Conservation (phyloP, 1,139 yeast species). For the Wickerhamomyces sp. region DNA sequence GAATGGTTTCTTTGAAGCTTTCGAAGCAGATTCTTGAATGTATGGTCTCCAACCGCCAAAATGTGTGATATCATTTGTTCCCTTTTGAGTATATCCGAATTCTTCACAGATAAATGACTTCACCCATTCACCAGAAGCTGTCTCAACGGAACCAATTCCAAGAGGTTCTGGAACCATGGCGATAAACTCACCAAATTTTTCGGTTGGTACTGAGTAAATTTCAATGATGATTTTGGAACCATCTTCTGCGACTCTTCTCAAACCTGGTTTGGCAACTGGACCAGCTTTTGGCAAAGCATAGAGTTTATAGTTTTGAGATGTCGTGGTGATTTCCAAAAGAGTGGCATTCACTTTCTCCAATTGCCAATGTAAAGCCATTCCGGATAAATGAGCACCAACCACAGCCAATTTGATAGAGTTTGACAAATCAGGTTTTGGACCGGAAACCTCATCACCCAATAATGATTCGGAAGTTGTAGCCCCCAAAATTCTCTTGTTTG, state of each 20-base stretch:
- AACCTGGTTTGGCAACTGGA: slow-evolving; percentile 84
- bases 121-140: slow-evolving; percentile 73
- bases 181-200: slow-evolving; percentile 74
- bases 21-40: slow-evolving; percentile 34
- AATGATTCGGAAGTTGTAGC: slow-evolving; percentile 21
- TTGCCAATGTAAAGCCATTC: slow-evolving; percentile 93
- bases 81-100: slow-evolving; percentile 63
- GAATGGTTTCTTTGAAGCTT: slow-evolving; percentile 51
- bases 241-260: slow-evolving; percentile 48
- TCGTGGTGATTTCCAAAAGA: slow-evolving; percentile 57
- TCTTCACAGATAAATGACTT: slow-evolving; percentile 95
- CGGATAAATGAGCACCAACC: slow-evolving; percentile 91
- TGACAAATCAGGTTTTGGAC: slow-evolving; percentile 34
- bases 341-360: slow-evolving; percentile 80
- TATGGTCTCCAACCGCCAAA: slow-evolving; percentile 88
- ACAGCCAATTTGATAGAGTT: slow-evolving; percentile 69
- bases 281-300: slow-evolving; percentile 75
- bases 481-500: slow-evolving; percentile 44
- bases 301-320: slow-evolving; percentile 68
- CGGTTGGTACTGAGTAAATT: slow-evolving; percentile 75
- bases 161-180: slow-evolving; percentile 89
- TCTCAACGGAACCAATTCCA: slow-evolving; percentile 89
- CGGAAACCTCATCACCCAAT: slow-evolving; percentile 35
- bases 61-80: slow-evolving; percentile 71
- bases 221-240: slow-evolving; percentile 71